A percentile compares a stretch with the other conserved stretches of the same genome.
Conservation (phyloP, 371 early-diverging fungal genomes). For the Mortierella sp. region DNA sequence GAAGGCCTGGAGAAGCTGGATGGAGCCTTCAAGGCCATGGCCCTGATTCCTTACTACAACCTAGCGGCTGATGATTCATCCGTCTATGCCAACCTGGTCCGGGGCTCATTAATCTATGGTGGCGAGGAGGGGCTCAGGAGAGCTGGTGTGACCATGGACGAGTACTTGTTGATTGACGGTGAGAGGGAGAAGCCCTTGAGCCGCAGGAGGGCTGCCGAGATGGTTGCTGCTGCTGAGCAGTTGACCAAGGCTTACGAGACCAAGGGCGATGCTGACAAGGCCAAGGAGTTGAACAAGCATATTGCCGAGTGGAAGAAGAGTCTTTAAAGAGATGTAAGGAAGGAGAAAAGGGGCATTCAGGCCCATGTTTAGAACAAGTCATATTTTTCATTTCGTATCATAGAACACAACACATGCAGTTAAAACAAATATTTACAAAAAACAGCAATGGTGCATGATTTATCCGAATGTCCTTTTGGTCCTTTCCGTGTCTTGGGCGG, state of each 20-base stretch:
- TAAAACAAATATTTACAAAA: too few relatives aligned
- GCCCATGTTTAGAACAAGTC: background rate
- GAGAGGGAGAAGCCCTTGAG: slow-evolving; percentile 43
- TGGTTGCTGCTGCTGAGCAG: slow-evolving; percentile 40
- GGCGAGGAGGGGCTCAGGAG: slow-evolving; percentile 53
- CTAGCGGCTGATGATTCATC: slow-evolving; percentile 38
- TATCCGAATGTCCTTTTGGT: too few relatives aligned
- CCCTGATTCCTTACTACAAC: slow-evolving; percentile 54
- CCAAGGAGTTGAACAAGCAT: slow-evolving; percentile 33
- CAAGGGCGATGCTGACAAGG: slow-evolving; percentile 30
- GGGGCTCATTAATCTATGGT: slow-evolving; percentile 46
- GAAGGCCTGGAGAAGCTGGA: slow-evolving; percentile 48
- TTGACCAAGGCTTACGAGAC: slow-evolving; percentile 34
- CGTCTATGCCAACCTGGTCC: slow-evolving; percentile 39
- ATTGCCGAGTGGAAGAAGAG: slow-evolving; percentile 39
- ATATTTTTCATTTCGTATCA: slow-evolving; percentile 4
- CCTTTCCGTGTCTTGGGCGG: too few relatives aligned
- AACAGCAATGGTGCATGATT: too few relatives aligned
- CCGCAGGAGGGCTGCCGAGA: slow-evolving; percentile 40
- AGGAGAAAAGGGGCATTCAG: too few relatives aligned
- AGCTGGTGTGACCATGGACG: slow-evolving; percentile 51
- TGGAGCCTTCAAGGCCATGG: slow-evolving; percentile 53
- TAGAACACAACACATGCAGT: background rate
- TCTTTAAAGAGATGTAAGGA: too few relatives aligned
- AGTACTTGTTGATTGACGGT: slow-evolving; percentile 46